A percentile compares a stretch with the other conserved stretches of the same genome.
Evolutionary conservation across 176 grass and related monocot species (phyloP).

Genomic region (Oryza rufipogon): DNA sequence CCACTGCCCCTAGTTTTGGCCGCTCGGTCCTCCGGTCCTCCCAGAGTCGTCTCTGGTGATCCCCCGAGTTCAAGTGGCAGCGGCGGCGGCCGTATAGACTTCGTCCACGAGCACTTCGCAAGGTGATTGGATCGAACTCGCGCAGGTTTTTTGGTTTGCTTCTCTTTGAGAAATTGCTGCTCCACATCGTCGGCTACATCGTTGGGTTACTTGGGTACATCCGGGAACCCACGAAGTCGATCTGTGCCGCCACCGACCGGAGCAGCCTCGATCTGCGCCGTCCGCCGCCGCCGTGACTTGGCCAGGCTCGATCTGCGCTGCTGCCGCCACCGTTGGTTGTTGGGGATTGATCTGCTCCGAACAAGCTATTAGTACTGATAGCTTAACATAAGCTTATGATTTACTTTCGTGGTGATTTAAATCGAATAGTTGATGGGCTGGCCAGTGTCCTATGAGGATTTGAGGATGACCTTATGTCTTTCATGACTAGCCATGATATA

Average conservation of each 20-base stretch:
- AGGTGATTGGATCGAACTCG: not conserved
- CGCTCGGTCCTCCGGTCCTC: not conserved
- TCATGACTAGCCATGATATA: no score
- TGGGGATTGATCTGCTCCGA: not conserved
- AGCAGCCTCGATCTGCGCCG: no score
- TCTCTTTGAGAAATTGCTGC: not conserved
- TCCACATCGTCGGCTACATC: not conserved
- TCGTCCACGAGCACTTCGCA: not conserved
- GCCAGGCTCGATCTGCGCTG: not conserved
- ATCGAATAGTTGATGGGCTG: not conserved
- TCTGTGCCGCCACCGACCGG: not conserved
- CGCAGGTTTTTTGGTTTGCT: not conserved
- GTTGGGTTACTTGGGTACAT: not conserved
- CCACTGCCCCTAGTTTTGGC: not conserved
- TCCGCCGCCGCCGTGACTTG: no score
- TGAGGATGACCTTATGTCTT: not conserved
- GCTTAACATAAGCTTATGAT: not conserved
- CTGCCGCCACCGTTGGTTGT: no score
- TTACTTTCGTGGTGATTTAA: not conserved
- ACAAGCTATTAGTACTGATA: not conserved
- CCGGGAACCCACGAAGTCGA: not conserved
- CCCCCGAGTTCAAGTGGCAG: not conserved
- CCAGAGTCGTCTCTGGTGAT: not conserved
- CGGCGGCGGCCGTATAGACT: not conserved
- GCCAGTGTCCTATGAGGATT: not conserved